Evolutionary conservation across 345 rosid species (phyloP), one percentile per base, ranked within the genome.

Genomic region (Moringa oleifera): DNA sequence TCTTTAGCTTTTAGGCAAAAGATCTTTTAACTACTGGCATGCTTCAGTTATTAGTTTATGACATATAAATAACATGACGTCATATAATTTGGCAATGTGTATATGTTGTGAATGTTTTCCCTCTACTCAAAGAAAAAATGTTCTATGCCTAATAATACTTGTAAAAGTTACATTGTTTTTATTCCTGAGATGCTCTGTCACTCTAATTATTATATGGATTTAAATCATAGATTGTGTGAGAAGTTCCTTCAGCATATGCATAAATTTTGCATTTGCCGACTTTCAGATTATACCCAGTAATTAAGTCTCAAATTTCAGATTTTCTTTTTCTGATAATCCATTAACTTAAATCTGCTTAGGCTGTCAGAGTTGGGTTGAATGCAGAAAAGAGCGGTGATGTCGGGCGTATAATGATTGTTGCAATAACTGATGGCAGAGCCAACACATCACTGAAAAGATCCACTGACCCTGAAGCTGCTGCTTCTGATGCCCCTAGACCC

Each of bases 381-480:
- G 97, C 98, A 53, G 98, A 93, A 81, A 93, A 90, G 83, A 88
- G 96, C 58, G 96, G 97, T 66, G 97, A 93, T 68, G 96, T 93
- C 18, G 97, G 98, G 41, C 96, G 96, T 6, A 63, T 93, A 72
- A 90, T 90, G 98, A 93, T 93, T 21, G 96, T 93, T 51, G 97
- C 91, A 61, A 79, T 93, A 65, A 93, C 98, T 0, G 95, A 93
- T 61, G 98, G 98, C 22, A 80, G 98, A 83, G 97, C 96, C 59
- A 93, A 93, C 68, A 88, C 90, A 51, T 86, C 98, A 11, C 69
- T 93, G 66, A 93, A 93, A 82, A 81, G 90, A 79, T 88, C 98
- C 51, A 86, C 69, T 17, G 98, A 93, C 74, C 97, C 98, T 2
- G 96, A 85, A 66, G 80, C 79, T 53, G 79, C 76, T 28, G 74